Base-by-base conservation (phyloP, 805 yeast genomes). In the Ogataea methylovora region DNA sequence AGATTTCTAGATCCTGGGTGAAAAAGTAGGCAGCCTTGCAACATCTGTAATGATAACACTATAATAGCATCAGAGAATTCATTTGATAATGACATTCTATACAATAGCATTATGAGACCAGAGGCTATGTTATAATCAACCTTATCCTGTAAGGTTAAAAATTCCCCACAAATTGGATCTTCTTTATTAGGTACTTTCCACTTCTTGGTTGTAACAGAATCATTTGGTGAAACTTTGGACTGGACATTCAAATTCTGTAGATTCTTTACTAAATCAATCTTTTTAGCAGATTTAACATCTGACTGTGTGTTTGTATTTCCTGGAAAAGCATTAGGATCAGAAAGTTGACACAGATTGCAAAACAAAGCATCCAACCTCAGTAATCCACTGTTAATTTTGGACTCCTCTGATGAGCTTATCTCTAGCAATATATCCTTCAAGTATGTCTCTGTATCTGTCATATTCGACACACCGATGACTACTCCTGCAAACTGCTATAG, bases 1-100 rank as follows among this genome's bases (percentile, higher is more conserved):
- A 75, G 40, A 10, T 54, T 46, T 35, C 86, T 56, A 14, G 81
- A 71, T 3, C 56, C 56, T 4, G 78, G 69, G 48, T 81, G 88
- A 8, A 80, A 33, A 27, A 81, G 56, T 15, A 81, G 59, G 9
- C 75, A 55, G 0, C 87, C 88, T 44, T 77, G 82, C 4, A 79
- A 51, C 2, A 71, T 56, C 27, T 66, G 63, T 10, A 63, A 52
- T 1, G 47, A 34, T 14, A 57, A 36, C 7, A 46, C 35, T 1
- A 52, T 38, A 19, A 45, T 18, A 33, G 45, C 48, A 8, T 39
- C 38, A 1, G 50, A 14, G 30, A 19, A 40, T 24, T 40, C 35
- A 33, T 41, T 24, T 26, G 28, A 16, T 37, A 27, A 24, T 37
- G 38, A 8, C 26, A 33, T 38, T 27, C 38, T 42, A 38, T 46